Conservation (phyloP, 2,329 filamentous ascomycete species). For the Epichloe amarillans region DNA sequence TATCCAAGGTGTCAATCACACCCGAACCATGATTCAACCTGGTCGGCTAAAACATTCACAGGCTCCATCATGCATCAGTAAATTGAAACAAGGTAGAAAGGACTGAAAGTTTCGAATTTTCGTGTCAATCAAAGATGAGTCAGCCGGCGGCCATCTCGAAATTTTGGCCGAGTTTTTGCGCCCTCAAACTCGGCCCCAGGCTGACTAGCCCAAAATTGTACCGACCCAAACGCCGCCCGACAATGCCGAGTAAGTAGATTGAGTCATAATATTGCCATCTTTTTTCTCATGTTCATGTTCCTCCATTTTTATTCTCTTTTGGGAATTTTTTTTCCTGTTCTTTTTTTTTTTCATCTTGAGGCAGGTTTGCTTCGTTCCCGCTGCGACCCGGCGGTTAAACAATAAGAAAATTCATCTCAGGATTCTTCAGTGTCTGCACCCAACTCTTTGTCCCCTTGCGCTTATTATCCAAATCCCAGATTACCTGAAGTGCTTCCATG, state of each 20-base stretch:
- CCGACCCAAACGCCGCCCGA: not conserved
- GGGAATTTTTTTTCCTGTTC: not conserved
- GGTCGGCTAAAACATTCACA: constrained; percentile 9
- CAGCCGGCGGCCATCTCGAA: not conserved
- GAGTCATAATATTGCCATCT: not conserved
- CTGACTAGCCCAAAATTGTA: not conserved
- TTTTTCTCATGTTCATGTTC: not conserved
- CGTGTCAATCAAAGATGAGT: not conserved
- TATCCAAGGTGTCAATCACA: constrained; percentile 17
- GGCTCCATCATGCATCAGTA: not conserved
- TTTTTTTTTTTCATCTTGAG: not conserved
- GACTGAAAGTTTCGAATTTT: not conserved
- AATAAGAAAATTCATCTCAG: constrained; percentile 30
- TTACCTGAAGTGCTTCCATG: constrained; percentile 28
- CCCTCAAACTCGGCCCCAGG: not conserved
- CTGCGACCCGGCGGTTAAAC: constrained; percentile 15
- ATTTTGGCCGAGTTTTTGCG: not conserved
- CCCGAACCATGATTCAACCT: constrained; percentile 4
- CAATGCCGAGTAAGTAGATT: not conserved
- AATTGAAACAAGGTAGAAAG: not conserved
- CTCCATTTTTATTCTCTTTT: not conserved
- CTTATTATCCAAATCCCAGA: constrained; percentile 28
- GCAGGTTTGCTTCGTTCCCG: not conserved
- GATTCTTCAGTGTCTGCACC: constrained; percentile 30
- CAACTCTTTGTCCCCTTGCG: constrained; percentile 21